Conservation (phyloP, 2,329 filamentous ascomycete genomes). For the Cordyceps javanica region DNA sequence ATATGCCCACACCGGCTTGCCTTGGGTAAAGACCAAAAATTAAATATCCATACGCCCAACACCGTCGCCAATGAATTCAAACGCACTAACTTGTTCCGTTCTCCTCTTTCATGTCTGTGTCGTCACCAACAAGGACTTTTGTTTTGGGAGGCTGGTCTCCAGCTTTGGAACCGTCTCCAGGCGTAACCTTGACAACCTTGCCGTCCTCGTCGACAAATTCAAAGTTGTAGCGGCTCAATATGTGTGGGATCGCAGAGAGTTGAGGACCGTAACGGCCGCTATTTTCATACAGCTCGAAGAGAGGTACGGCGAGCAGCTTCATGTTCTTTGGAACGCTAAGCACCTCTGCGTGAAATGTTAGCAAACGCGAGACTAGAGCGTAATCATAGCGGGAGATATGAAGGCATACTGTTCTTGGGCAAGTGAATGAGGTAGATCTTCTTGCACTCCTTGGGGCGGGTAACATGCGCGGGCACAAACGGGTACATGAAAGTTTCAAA, state of each 20-base stretch:
- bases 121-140: slow-evolving; percentile 58
- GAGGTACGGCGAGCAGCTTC: slow-evolving; percentile 93
- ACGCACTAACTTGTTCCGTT: slow-evolving; percentile 30
- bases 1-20: neutral
- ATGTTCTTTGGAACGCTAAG: slow-evolving; percentile 98
- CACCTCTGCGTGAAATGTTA: slow-evolving; percentile 56
- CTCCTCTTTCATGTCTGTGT: slow-evolving; percentile 55
- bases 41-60: slow-evolving; percentile 27
- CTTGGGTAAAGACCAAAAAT: neutral
- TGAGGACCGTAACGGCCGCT: slow-evolving; percentile 91
- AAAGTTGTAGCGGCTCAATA: slow-evolving; percentile 93
- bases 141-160: slow-evolving; percentile 56
- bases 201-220: slow-evolving; percentile 94
- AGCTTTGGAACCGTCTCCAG: slow-evolving; percentile 53
- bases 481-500: slow-evolving; percentile 99
- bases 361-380: slow-evolving; percentile 2
- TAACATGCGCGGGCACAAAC: slow-evolving; percentile 93
- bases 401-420: slow-evolving; percentile 72
- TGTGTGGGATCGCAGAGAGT: slow-evolving; percentile 89
- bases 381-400: neutral
- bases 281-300: slow-evolving; percentile 98
- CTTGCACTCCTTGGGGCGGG: slow-evolving; percentile 96
- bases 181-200: slow-evolving; percentile 78
- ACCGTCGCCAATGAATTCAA: slow-evolving; percentile 27
- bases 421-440: slow-evolving; percentile 97